Percentiles rank a stretch among this genome's conserved stretches.
phyloP scores from a whole-genome alignment of 2,329 filamentous ascomycete species.

The Fonsecaea pedrosoi region DNA sequence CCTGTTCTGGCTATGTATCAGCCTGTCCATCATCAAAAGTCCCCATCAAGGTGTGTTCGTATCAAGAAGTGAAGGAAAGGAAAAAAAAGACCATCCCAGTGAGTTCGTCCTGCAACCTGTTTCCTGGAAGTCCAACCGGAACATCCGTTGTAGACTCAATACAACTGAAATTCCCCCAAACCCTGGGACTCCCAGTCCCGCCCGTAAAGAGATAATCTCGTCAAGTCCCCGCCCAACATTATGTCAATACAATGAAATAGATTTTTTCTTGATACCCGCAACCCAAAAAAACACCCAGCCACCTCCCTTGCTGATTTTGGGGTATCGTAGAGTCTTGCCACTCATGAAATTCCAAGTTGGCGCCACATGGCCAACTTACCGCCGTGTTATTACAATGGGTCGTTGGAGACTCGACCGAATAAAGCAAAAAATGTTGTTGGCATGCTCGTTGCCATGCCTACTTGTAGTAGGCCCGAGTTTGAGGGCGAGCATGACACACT shows the following conservation, averaged over 20 bases:
- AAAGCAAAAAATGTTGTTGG: not conserved
- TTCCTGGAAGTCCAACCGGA: not conserved
- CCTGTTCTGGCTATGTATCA: not conserved
- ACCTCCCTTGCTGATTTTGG: not conserved
- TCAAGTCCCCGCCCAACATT: not conserved
- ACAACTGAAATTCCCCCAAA: not conserved
- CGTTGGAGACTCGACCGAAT: not conserved
- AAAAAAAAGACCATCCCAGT: not conserved
- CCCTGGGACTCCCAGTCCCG: not conserved
- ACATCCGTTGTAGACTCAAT: constrained; percentile 3
- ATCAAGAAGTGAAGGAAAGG: not conserved
- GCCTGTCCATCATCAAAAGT: not conserved
- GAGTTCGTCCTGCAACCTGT: constrained; percentile 3
- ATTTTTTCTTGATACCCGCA: not conserved
- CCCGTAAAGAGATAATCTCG: not conserved
- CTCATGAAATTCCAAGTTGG: not conserved
- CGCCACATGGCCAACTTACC: not conserved
- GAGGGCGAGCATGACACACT: too few species aligned
- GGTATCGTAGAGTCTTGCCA: constrained; percentile 11
- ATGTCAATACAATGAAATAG: not conserved
- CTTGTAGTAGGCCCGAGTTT: too few species aligned
- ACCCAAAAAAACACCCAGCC: not conserved
- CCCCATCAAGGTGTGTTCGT: not conserved
- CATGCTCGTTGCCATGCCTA: not conserved
- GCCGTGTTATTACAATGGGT: constrained; percentile 11